phyloP scores from a whole-genome alignment of 1,284 basidiomycete species.

The Leccinum pachyderme region DNA sequence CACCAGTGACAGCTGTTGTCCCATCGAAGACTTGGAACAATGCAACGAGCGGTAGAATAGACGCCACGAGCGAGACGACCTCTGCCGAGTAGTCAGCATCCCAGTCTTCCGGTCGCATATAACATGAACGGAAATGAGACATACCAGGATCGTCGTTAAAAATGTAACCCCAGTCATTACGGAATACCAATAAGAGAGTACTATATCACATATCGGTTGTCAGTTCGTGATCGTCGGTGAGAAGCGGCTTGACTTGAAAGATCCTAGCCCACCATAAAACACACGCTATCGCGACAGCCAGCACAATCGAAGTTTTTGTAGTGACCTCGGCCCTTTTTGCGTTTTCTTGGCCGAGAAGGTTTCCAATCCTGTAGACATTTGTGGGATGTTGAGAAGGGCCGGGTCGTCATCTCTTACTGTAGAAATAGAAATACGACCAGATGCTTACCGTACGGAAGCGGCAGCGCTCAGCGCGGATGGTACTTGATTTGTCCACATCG shows the following conservation, averaged over 20 bases:
- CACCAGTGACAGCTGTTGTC: slow-evolving; percentile 62
- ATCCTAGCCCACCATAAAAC: slow-evolving; percentile 55
- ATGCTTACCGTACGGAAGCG: slow-evolving; percentile 72
- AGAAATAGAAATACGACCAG: neutral
- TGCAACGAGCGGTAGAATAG: slow-evolving; percentile 72
- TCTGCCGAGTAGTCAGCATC: slow-evolving; percentile 33
- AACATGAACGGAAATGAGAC: slow-evolving; percentile 12
- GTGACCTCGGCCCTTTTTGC: slow-evolving; percentile 67
- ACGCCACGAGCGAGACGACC: slow-evolving; percentile 66
- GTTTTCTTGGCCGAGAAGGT: slow-evolving; percentile 75
- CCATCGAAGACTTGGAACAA: slow-evolving; percentile 87
- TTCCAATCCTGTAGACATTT: slow-evolving; percentile 61
- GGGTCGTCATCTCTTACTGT: neutral
- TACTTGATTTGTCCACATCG: slow-evolving; percentile 80
- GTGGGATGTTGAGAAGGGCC: neutral
- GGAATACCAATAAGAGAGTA: slow-evolving; percentile 69
- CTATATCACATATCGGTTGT: slow-evolving; percentile 35
- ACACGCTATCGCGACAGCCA: slow-evolving; percentile 58
- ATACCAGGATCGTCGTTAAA: slow-evolving; percentile 81
- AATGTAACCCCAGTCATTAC: slow-evolving; percentile 73
- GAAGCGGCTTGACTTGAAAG: neutral
- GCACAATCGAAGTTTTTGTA: slow-evolving; percentile 57
- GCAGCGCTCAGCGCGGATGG: slow-evolving; percentile 83
- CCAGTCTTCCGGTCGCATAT: neutral
- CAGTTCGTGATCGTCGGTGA: neutral